These are phyloP conservation scores for Colletotrichum ledebouriae DNA, from an alignment of 2,329 filamentous ascomycete species.

Conservation along the genomic window DNA sequence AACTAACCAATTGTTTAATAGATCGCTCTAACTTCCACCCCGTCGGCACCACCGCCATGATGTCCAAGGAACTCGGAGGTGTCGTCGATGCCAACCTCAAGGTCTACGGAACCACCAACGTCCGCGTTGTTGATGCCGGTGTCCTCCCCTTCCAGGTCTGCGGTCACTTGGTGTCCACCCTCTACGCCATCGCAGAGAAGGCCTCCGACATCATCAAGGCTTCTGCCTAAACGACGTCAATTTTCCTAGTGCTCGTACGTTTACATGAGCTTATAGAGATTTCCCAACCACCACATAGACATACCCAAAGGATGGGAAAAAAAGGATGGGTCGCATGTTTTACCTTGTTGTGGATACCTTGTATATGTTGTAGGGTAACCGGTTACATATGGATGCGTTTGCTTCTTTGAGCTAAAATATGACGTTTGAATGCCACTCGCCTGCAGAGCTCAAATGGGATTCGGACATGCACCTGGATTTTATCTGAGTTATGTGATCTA, in stretches of 20 bases:
- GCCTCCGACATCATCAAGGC: conserved; percentile 50
- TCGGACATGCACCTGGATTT: rapidly evolving
- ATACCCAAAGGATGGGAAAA: conserved; percentile 1
- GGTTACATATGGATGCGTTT: no score
- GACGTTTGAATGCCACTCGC: no score
- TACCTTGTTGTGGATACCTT: neutral
- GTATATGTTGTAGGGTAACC: no score
- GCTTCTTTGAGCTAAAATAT: no score
- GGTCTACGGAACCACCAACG: conserved; percentile 64
- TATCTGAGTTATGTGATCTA: no score
- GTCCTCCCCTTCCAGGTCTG: conserved; percentile 63
- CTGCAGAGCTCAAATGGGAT: neutral
- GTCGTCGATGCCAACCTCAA: conserved; percentile 62
- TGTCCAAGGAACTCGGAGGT: conserved; percentile 61
- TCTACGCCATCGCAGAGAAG: conserved; percentile 68
- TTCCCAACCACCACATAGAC: neutral
- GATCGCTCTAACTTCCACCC: conserved; percentile 57
- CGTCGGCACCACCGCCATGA: conserved; percentile 64
- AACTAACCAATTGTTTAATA: neutral
- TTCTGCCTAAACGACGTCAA: conserved; percentile 4
- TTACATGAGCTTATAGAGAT: neutral
- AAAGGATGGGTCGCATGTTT: neutral
- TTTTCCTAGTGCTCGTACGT: neutral
- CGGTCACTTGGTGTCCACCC: conserved; percentile 63
- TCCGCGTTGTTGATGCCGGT: conserved; percentile 64